These are phyloP conservation scores for Pachysandra terminalis DNA, from an alignment of 164 flowering plant genomes.

Conservation along the genomic window DNA sequence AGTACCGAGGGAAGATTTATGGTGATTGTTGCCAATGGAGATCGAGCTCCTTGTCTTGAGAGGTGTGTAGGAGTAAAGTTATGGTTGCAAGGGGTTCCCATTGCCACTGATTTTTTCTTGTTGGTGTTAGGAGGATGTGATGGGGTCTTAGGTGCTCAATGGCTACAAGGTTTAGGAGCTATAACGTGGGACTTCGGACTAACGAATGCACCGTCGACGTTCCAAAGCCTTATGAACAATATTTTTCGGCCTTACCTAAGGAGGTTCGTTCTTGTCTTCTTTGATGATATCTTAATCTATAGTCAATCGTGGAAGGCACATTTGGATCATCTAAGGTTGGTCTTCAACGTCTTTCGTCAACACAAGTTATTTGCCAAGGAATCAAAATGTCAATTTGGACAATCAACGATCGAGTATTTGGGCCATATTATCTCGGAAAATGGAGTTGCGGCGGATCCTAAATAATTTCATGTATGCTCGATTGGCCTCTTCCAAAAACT, in stretches of 20 bases:
- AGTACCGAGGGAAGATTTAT: too few species aligned
- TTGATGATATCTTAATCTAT: background rate
- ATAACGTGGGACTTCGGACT: background rate
- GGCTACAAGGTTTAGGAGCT: background rate
- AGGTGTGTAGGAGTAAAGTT: background rate
- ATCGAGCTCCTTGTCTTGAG: background rate
- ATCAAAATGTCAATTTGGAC: background rate
- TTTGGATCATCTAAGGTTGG: background rate
- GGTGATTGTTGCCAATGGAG: background rate
- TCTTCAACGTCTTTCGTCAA: background rate
- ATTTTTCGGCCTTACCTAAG: background rate
- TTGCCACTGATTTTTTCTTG: background rate
- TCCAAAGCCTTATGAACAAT: background rate
- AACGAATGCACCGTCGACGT: background rate
- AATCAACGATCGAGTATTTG: background rate
- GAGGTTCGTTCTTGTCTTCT: background rate
- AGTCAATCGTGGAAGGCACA: background rate
- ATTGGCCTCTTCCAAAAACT: slow-evolving; percentile 6
- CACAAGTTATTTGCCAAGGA: background rate
- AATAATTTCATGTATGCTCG: background rate
- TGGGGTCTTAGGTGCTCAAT: background rate
- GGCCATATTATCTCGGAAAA: slow-evolving; percentile 9
- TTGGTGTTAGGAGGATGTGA: background rate
- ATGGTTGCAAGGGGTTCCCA: background rate
- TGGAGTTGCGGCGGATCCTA: slow-evolving; percentile 5